These are phyloP conservation scores for Chaetomiaceae sp. DNA, from an alignment of 2,329 filamentous ascomycete species.

Conservation along the genomic window DNA sequence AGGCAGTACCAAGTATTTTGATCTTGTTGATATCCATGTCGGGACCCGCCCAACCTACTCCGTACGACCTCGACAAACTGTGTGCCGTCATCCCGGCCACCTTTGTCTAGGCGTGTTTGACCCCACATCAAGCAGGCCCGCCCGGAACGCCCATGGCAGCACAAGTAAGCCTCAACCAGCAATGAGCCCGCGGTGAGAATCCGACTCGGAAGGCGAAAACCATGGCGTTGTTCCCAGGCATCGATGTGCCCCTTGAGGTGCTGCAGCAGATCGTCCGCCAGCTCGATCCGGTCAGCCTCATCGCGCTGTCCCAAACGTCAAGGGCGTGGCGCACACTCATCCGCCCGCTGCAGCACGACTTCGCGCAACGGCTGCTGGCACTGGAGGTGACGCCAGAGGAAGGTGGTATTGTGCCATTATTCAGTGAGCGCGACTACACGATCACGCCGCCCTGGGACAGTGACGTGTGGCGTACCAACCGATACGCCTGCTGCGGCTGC, in stretches of 20 bases:
- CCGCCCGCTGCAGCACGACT: conserved; percentile 14
- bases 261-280: conserved; percentile 7
- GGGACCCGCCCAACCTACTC: too few relatives aligned
- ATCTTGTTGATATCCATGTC: too few relatives aligned
- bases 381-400: conserved; percentile 20
- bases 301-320: conserved; percentile 17
- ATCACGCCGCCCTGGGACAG: conserved; percentile 5
- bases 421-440: conserved; percentile 2
- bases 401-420: conserved; percentile 17
- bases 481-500: conserved; percentile 22
- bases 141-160: too few relatives aligned
- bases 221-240: background rate
- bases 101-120: too few relatives aligned
- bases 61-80: too few relatives aligned
- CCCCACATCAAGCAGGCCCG: too few relatives aligned
- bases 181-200: background rate
- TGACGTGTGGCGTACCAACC: conserved; percentile 13
- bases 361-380: conserved; percentile 18
- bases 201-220: background rate
- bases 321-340: conserved; percentile 11
- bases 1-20: too few relatives aligned
- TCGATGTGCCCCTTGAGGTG: conserved; percentile 9
- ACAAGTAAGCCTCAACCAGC: too few relatives aligned
- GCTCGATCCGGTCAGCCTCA: conserved; percentile 20
- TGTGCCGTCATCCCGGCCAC: too few relatives aligned